phyloP scores from a whole-genome alignment of 257 asterid species.

The Capsicum pubescens region DNA sequence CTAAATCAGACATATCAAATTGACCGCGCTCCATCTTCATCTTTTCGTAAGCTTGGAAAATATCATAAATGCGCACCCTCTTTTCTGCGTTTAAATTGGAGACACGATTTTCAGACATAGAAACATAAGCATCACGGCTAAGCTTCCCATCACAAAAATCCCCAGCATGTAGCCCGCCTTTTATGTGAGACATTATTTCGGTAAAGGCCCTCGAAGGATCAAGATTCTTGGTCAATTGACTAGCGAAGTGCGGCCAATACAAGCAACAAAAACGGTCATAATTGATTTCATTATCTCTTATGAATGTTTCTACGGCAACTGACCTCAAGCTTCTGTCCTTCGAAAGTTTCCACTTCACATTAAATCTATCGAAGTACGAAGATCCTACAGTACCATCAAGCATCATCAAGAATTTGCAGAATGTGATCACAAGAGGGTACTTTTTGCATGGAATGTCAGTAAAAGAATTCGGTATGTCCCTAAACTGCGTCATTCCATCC shows the following conservation, averaged over 20 bases:
- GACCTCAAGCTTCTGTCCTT: constrained; percentile 43
- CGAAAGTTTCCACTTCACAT: constrained; percentile 31
- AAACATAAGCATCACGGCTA: constrained; percentile 46
- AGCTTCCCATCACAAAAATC: constrained; percentile 42
- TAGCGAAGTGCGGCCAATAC: constrained; percentile 67
- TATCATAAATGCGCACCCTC: constrained; percentile 51
- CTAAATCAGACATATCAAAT: constrained; percentile 72
- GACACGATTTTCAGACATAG: constrained; percentile 45
- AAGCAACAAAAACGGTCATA: constrained; percentile 50
- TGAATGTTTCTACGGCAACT: constrained; percentile 48
- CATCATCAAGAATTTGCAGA: constrained; percentile 73
- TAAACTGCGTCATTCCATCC: constrained; percentile 52
- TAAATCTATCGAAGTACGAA: constrained; percentile 60
- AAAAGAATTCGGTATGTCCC: constrained; percentile 63
- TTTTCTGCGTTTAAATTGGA: constrained; percentile 47
- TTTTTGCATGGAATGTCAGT: constrained; percentile 43
- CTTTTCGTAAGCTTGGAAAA: constrained; percentile 61
- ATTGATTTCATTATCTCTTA: constrained; percentile 59
- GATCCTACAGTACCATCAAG: constrained; percentile 62
- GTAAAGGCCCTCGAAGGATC: constrained; percentile 61
- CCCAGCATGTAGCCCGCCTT: constrained; percentile 55
- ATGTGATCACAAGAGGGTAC: constrained; percentile 68
- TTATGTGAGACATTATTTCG: constrained; percentile 68
- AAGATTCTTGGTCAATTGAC: constrained; percentile 43
- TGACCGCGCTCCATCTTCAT: constrained; percentile 54